phyloP scores from a whole-genome alignment of 2,329 filamentous ascomycete species.

The Cladophialophora immunda region DNA sequence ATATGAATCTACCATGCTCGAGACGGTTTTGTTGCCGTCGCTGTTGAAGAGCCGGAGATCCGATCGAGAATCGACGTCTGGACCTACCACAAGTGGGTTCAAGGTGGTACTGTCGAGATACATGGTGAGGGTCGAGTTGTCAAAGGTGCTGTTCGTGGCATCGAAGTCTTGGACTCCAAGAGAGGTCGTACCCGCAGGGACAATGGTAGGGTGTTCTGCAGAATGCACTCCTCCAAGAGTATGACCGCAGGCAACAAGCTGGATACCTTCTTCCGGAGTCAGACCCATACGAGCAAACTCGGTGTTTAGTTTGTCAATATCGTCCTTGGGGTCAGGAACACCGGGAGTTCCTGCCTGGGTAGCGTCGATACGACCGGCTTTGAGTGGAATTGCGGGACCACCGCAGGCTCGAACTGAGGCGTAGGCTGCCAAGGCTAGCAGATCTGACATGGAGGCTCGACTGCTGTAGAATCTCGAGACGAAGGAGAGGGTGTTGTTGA shows the following conservation, averaged over 20 bases:
- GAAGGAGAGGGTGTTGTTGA: slow-evolving; percentile 46
- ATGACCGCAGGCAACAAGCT: slow-evolving; percentile 48
- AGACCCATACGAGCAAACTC: slow-evolving; percentile 46
- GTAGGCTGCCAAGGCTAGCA: slow-evolving; percentile 46
- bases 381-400: slow-evolving; percentile 44
- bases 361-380: slow-evolving; percentile 47
- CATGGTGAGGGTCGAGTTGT: slow-evolving; percentile 45
- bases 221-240: slow-evolving; percentile 48
- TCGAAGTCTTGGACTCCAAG: slow-evolving; percentile 43
- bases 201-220: slow-evolving; percentile 45
- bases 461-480: slow-evolving; percentile 42
- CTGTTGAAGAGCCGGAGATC: slow-evolving; percentile 46
- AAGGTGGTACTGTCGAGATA: slow-evolving; percentile 45
- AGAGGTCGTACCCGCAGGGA: slow-evolving; percentile 42
- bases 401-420: slow-evolving; percentile 45
- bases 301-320: slow-evolving; percentile 42
- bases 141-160: slow-evolving; percentile 41
- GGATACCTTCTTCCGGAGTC: slow-evolving; percentile 40
- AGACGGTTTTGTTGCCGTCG: slow-evolving; percentile 46
- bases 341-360: slow-evolving; percentile 43
- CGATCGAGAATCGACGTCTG: slow-evolving; percentile 44
- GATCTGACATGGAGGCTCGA: slow-evolving; percentile 43
- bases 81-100: slow-evolving; percentile 37
- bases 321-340: slow-evolving; percentile 46
- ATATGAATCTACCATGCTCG: slow-evolving; percentile 37